phyloP scores from a whole-genome alignment of 1,284 basidiomycete species.

The Moesziomyces parantarcticus region DNA sequence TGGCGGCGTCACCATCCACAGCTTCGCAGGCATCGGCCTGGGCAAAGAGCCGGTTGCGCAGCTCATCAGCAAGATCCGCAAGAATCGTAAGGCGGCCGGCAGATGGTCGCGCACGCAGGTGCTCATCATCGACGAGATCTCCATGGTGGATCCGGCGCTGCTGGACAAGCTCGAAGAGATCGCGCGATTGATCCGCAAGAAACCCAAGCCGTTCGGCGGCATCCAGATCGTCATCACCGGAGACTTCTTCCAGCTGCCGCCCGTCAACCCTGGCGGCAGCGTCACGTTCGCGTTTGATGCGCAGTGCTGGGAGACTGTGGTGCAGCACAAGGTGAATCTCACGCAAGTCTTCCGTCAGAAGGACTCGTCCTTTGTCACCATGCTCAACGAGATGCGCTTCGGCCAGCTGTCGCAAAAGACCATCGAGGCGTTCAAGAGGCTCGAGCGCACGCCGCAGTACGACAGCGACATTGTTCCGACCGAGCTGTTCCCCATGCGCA shows the following conservation, averaged over 20 bases:
- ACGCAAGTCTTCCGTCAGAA: constrained; percentile 85
- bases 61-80: constrained; percentile 76
- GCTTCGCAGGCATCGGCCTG: constrained; percentile 87
- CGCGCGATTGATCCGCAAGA: constrained; percentile 75
- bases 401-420: constrained; percentile 54
- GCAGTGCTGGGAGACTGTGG: constrained; percentile 80
- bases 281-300: constrained; percentile 78
- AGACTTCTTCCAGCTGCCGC: constrained; percentile 97
- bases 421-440: constrained; percentile 47
- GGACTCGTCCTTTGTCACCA: constrained; percentile 68
- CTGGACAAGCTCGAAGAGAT: constrained; percentile 87
- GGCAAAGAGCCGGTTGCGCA: constrained; percentile 77
- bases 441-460: constrained; percentile 48
- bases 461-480: constrained; percentile 59
- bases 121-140: constrained; percentile 92
- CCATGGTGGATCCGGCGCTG: constrained; percentile 93
- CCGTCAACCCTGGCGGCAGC: constrained; percentile 74
- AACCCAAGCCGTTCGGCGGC: constrained; percentile 82
- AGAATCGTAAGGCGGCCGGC: constrained; percentile 77
- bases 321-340: constrained; percentile 83
- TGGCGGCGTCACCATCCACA: constrained; percentile 90
- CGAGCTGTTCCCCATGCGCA: constrained; percentile 78
- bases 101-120: constrained; percentile 80
- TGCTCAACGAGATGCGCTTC: constrained; percentile 62
- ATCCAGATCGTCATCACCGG: constrained; percentile 93